Base-by-base conservation (phyloP, 352 stramenopile genomes). In the Saprolegnia diclina region DNA sequence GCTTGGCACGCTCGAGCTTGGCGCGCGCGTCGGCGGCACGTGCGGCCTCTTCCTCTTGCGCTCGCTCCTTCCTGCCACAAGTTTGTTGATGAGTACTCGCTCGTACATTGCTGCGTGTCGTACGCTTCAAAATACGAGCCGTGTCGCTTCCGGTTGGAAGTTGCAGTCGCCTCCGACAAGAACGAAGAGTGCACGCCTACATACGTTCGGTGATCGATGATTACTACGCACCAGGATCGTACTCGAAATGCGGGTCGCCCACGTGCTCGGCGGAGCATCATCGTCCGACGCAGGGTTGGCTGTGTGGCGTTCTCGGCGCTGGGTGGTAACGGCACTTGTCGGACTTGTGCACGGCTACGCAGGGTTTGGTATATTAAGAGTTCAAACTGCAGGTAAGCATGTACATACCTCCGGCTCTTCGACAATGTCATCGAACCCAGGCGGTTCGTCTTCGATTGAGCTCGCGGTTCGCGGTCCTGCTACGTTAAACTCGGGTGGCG, bases 81-180 rank as follows among this genome's bases (percentile, higher is more conserved):
- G 11, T 65, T 35, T 69, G 7, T 48, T 40, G 6, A 53, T 65
- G 22, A 55, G 35, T 24, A 21, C 5, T 50, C 22, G 19, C 13
- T 16, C 11, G 22, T 46, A 2, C 16, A 69, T 24, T 10, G 21
- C 21, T 5, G 13, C 16, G 19, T 3, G 1, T 65, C 74, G 48
- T 66, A 77, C 37, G 81, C 78, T 64, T 89, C 78, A 61, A 86
- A 89, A 65, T 87, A 90, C 0, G 79, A 59, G 69, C 80, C 19
- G 11, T 24, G 52, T 9, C 35, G 24, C 35, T 40, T 16, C 24
- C 19, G 52, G 52, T 59, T n/a, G 11, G 24, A 40, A 19, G 2
- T 54, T 11, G 24, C 52, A 59, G 52, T 22, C 35, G 2, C 35
- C 13, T 59, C 52, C 11, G 52, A 42, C 11, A 59, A 14, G 35